Percentiles rank a stretch among this genome's conserved stretches.
Evolutionary conservation across 2,329 filamentous ascomycete genomes (phyloP).

Genomic region (Pyrenochaeta sp.): DNA sequence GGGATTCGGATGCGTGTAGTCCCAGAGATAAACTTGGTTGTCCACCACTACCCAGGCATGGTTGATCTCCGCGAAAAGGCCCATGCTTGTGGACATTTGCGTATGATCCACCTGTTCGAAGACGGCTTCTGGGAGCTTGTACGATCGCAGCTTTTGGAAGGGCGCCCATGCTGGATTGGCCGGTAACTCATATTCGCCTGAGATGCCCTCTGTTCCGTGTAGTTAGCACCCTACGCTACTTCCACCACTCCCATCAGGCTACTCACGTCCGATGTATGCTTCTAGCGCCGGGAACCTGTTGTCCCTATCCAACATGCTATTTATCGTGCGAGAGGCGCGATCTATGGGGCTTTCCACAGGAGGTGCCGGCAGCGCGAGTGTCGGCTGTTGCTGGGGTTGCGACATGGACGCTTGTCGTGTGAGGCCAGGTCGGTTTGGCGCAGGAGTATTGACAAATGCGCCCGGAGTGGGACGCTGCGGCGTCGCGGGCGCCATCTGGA

Average conservation of each 20-base stretch:
- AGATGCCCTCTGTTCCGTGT: constrained; percentile 74
- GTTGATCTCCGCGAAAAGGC: constrained; percentile 91
- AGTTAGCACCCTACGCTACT: constrained; percentile 35
- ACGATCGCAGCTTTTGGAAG: constrained; percentile 85
- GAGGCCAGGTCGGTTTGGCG: constrained; percentile 51
- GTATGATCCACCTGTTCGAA: constrained; percentile 92
- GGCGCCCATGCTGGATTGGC: constrained; percentile 77
- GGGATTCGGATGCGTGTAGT: constrained; percentile 92
- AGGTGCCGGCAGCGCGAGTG: constrained; percentile 33
- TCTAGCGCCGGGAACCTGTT: constrained; percentile 88
- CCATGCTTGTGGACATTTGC: constrained; percentile 91
- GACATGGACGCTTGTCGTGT: constrained; percentile 36
- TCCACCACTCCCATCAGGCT: not conserved
- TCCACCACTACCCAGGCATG: constrained; percentile 97
- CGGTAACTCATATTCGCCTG: constrained; percentile 88
- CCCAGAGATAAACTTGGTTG: constrained; percentile 96
- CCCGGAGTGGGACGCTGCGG: constrained; percentile 78
- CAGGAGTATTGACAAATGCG: constrained; percentile 79
- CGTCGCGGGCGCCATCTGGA: constrained; percentile 51
- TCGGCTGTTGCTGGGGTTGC: constrained; percentile 31
- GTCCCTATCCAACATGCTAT: constrained; percentile 78
- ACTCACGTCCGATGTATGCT: constrained; percentile 84
- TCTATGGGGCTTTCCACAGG: constrained; percentile 68
- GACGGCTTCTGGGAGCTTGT: constrained; percentile 89
- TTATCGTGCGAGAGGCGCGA: constrained; percentile 84